A percentile compares a stretch with the other conserved stretches of the same genome.
Conservation (phyloP, 768 basidiomycete species). For the Chalciporus piperatus region DNA sequence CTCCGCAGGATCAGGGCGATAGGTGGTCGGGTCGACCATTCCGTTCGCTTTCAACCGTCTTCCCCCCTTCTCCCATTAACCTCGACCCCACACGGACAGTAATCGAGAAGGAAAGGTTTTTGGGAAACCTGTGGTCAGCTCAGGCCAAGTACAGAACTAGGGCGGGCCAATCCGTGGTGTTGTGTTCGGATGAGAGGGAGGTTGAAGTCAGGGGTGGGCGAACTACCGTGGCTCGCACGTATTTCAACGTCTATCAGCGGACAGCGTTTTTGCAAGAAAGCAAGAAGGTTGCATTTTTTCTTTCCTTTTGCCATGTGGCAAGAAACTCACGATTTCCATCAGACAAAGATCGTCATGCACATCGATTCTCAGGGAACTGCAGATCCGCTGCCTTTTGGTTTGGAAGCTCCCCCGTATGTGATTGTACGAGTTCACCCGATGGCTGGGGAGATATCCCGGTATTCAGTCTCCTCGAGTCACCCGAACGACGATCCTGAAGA, state of each 20-base stretch:
- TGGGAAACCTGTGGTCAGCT: conserved; percentile 86
- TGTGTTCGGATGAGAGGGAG: conserved; percentile 69
- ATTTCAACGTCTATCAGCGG: conserved; percentile 85
- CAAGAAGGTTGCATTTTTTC: conserved; percentile 60
- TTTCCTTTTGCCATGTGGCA: neutral
- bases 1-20: conserved; percentile 79
- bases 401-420: conserved; percentile 69
- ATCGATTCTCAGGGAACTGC: conserved; percentile 76
- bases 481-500: conserved; percentile 73
- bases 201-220: conserved; percentile 66
- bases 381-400: conserved; percentile 74
- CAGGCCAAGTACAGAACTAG: conserved; percentile 80
- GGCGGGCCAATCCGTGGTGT: conserved; percentile 67
- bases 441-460: conserved; percentile 79
- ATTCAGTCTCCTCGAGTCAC: conserved; percentile 71
- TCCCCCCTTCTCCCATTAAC: conserved; percentile 65
- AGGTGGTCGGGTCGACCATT: conserved; percentile 88
- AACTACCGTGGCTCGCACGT: conserved; percentile 71
- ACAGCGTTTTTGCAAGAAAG: conserved; percentile 74
- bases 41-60: conserved; percentile 73
- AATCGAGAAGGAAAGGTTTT: conserved; percentile 73
- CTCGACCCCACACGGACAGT: conserved; percentile 64
- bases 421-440: conserved; percentile 80
- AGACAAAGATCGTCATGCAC: conserved; percentile 89
- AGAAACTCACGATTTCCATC: conserved; percentile 7